Evolutionary conservation across 192 early-diverging fungal genomes (phyloP), one percentile per base, ranked within the genome.

Genomic region (Hyaloraphidium curvatum): DNA sequence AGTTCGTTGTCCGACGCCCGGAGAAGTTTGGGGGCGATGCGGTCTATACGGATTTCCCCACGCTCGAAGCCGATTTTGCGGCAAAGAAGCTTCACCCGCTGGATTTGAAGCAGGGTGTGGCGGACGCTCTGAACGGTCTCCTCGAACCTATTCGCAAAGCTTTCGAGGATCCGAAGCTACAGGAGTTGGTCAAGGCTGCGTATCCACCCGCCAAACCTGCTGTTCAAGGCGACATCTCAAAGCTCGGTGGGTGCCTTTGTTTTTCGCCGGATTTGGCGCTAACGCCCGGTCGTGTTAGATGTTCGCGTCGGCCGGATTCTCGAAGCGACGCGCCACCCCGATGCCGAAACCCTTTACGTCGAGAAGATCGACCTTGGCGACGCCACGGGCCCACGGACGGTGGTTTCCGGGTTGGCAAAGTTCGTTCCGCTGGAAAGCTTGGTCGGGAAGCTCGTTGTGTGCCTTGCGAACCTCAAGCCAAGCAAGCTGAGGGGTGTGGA

Each of bases 1-100:
- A 23, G 30, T 75, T 77, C 56, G 55, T 68, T 31, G 73, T 93
- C 35, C 43, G 63, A 50, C 77, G 95, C 29, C 74, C 79, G 31
- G 91, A 96, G 63, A 81, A 93, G 71, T 91, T 75, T 56, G 95
- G 95, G 28, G 95, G 95, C 3, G 72, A 93, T 66, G 68, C 80
- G 33, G 62, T 68, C 31, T 98, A 85, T 71, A 73, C 56, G 14
- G 62, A 41, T 53, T 87, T 67, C 56, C 73, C 85, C 53, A 67
- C 66, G 3, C 66, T 98, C 30, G 82, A 91, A 66, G 64, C 80
- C 23, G 91, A 89, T 55, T 98, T 92, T 61, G 73, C 66, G 35
- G 83, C 81, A 2, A 82, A 85, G 72, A 75, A 78, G 59, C 69
- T 98, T 19, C 89, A 94, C 64, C 95, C 95, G 13, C 82, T 83